Evolutionary conservation across 176 grass and related monocot genomes (phyloP), one percentile per base, ranked within the genome.

Genomic region (Oropetium thomaeum): DNA sequence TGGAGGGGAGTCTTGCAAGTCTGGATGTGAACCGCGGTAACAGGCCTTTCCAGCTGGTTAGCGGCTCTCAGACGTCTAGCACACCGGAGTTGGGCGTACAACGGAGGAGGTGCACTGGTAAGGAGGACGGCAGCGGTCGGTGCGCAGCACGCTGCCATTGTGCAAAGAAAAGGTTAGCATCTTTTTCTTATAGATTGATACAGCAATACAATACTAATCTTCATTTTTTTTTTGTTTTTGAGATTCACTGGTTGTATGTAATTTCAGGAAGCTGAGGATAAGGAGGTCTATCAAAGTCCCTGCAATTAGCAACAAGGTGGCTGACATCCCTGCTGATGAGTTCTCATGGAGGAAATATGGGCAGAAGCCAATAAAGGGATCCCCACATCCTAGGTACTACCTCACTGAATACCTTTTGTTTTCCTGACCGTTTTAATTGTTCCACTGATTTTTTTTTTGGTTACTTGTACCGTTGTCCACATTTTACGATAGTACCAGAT

Each of bases 311-410:
- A 92, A 94, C 65, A 98, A 98, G 82, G 77, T 98, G 6, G 91
- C 91, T 23, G 95, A 94, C 86, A 98, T 98, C 54, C 95, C 95
- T 29, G 62, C 82, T 15, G 95, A 98, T 60, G 95, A 98, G 49
- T 98, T 89, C 87, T 94, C 95, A 0, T 98, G 95, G 95, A 79
- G 95, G 62, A 98, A 98, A 70, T 98, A 98, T 55, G 95, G 95
- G 14, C 95, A 98, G 86, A 98, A 98, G 62, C 95, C 95, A 65
- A 98, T 98, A n/a, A 98, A 98, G 57, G 95, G 95, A 62, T 98
- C 95, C 62, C 95, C 95, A 8, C 89, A 98, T 93, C 95, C 95
- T 78, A 98, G 95, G 95, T 98, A 90, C 65, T 72, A 42, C 9
- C 40, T 52, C 1, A 20, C 65, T 35, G 23, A 79, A 79, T 52